Base-by-base conservation (phyloP, 768 basidiomycete genomes). In the Saitozyma podzolica region DNA sequence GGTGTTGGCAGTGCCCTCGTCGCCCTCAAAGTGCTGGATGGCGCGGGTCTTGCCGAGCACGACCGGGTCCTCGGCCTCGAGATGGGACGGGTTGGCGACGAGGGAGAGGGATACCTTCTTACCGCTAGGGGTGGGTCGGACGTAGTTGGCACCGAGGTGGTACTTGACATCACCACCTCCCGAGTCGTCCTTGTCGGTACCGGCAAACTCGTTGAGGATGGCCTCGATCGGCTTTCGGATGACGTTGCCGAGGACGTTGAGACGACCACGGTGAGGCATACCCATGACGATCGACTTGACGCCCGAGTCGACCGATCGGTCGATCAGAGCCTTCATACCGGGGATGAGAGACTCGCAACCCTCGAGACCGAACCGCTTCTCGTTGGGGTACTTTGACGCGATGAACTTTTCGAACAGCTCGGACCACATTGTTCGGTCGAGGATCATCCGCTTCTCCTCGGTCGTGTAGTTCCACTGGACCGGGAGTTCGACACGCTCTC, bases 381-480 rank as follows among this genome's bases (percentile, higher is more conserved):
- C 96, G 82, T 97, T 99, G 70, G 96, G 96, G 82, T 91, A 96
- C 80, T 98, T 99, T 84, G 87, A 90, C 19, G 93, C 89, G 66
- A 99, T 93, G 85, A 97, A 99, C 75, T 93, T 93, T 80, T 99
- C 96, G 75, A 98, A 98, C 5, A 91, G 89, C 74, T 98, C 96
- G n/a, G 95, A 98, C 96, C 96, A 99, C 78, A 98, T 97, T 72
- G 97, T 88, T 64, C 96, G 91, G 82, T 99, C 96, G 59, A 99
- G 86, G 67, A 99, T 94, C 91, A 98, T 94, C 52, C 92, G 88
- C 82, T 98, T 99, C 83, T 99, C 96, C 72, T 99, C 96, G 56
- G 94, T 86, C 56, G 90, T 91, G 82, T 98, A 99, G 74, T 93
- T 92, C 92, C 92, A 97, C 8, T 95, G 95, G 72, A 90, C 88